Conservation (phyloP, 768 basidiomycete species). For the Collybia sp. region DNA sequence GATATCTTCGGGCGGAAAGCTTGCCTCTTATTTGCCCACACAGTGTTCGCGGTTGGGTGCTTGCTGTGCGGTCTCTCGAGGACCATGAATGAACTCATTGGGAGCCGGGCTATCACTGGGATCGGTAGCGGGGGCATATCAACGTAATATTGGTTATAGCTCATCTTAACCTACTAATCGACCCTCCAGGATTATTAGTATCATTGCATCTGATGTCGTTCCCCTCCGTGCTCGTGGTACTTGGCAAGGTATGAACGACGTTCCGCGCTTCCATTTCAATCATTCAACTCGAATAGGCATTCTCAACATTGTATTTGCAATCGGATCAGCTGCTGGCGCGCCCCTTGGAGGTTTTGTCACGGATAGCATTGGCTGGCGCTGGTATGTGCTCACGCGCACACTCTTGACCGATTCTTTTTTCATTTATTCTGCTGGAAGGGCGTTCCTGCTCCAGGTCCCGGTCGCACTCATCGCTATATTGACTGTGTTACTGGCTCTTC, state of each 20-base stretch:
- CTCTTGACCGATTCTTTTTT: background rate
- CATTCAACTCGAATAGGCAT: slow-evolving; percentile 29
- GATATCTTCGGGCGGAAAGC: slow-evolving; percentile 62
- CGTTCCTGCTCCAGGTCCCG: slow-evolving; percentile 59
- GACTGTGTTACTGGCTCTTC: slow-evolving; percentile 47
- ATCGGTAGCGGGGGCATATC: slow-evolving; percentile 61
- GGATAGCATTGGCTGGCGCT: slow-evolving; percentile 66
- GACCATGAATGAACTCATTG: slow-evolving; percentile 50
- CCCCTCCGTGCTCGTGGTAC: slow-evolving; percentile 60
- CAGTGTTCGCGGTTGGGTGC: slow-evolving; percentile 49
- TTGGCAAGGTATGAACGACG: slow-evolving; percentile 48
- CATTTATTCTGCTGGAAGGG: slow-evolving; percentile 26
- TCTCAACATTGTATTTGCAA: slow-evolving; percentile 54
- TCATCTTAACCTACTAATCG: background rate
- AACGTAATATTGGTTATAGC: slow-evolving; percentile 38
- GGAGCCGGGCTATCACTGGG: slow-evolving; percentile 49
- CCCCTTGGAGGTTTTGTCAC: slow-evolving; percentile 60
- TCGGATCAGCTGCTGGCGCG: slow-evolving; percentile 55
- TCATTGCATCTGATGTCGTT: slow-evolving; percentile 63
- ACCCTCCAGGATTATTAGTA: slow-evolving; percentile 45
- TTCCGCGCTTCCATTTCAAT: background rate
- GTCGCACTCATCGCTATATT: slow-evolving; percentile 49
- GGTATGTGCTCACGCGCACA: slow-evolving; percentile 25
- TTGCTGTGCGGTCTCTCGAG: slow-evolving; percentile 48
- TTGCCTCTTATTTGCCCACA: slow-evolving; percentile 52